Conservation (phyloP, 1,139 yeast genomes). For the Blastobotrys malaysiensis region DNA sequence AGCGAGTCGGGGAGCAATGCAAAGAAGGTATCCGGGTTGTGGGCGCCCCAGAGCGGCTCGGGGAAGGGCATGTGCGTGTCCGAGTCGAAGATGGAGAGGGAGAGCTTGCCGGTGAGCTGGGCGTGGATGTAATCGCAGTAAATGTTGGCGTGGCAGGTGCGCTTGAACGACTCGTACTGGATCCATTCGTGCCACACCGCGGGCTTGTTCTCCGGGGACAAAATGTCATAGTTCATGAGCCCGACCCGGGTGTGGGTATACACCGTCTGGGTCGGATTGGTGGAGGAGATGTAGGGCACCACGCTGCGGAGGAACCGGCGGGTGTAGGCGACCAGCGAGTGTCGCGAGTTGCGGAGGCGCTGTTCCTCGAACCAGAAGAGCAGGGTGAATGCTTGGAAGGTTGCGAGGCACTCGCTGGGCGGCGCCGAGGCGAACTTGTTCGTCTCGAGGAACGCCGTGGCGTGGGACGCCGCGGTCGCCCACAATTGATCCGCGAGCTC, state of each 20-base stretch:
- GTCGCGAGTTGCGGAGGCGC: neutral
- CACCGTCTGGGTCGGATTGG: neutral
- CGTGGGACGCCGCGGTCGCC: neutral
- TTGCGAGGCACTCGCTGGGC: conserved; percentile 11
- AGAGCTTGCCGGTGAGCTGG: conserved; percentile 15
- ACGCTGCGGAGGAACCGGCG: neutral
- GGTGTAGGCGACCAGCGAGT: neutral
- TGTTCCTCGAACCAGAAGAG: conserved; percentile 25
- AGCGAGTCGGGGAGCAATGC: conserved; percentile 14
- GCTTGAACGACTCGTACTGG: conserved; percentile 28
- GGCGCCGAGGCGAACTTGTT: neutral
- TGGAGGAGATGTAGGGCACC: neutral
- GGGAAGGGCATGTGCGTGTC: conserved; percentile 31
- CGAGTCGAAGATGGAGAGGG: conserved; percentile 25
- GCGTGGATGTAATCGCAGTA: conserved; percentile 25
- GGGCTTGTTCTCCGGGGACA: conserved; percentile 11
- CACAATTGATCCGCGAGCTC: neutral
- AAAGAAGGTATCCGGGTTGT: conserved; percentile 26
- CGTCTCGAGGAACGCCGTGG: neutral
- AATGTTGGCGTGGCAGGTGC: conserved; percentile 26
- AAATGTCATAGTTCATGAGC: neutral
- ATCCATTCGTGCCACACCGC: conserved; percentile 32
- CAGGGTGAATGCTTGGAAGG: conserved; percentile 27
- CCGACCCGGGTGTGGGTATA: neutral
- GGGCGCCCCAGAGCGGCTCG: conserved; percentile 29